A percentile compares a stretch with the other conserved stretches of the same genome.
phyloP scores from a whole-genome alignment of 495 filamentous ascomycete genomes.

The Penicillium verhagenii region DNA sequence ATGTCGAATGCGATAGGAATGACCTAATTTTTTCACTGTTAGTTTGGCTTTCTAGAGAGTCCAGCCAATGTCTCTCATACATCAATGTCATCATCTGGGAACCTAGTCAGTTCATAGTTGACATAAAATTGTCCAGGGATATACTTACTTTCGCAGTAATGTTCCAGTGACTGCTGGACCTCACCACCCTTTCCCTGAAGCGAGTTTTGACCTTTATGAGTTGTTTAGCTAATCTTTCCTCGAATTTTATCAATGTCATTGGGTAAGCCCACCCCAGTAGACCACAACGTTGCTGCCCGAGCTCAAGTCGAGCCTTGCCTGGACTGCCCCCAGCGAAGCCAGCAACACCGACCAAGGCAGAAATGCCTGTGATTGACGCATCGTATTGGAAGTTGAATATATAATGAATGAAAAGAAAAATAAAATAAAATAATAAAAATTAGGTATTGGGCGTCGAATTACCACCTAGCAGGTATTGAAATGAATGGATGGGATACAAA shows the following conservation, averaged over 20 bases:
- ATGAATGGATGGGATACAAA: constrained; percentile 9
- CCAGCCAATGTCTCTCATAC: constrained; percentile 19
- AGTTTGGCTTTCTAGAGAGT: background rate
- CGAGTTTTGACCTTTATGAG: constrained; percentile 57
- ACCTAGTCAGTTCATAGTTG: background rate
- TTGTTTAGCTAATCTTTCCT: background rate
- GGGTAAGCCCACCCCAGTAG: constrained; percentile 57
- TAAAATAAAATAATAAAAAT: constrained; percentile 1
- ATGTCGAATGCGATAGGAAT: constrained; percentile 63
- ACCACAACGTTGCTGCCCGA: constrained; percentile 54
- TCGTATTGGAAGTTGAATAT: constrained; percentile 9
- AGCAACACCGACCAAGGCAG: constrained; percentile 27
- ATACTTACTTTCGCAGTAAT: constrained; percentile 59
- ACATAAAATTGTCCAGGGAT: background rate
- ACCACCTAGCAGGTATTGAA: constrained; percentile 1
- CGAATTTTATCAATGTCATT: background rate
- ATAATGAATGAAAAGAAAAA: background rate
- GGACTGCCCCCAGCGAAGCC: constrained; percentile 31
- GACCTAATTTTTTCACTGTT: constrained; percentile 37
- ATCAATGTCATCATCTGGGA: constrained; percentile 38
- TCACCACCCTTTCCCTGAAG: constrained; percentile 40
- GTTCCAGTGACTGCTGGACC: constrained; percentile 52
- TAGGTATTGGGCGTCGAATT: constrained; percentile 2
- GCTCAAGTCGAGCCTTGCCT: constrained; percentile 43
- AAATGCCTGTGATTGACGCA: constrained; percentile 26